Evolutionary conservation across 2,329 filamentous ascomycete genomes (phyloP), one percentile per base, ranked within the genome.

Genomic region (Cryphonectria nitschkei): DNA sequence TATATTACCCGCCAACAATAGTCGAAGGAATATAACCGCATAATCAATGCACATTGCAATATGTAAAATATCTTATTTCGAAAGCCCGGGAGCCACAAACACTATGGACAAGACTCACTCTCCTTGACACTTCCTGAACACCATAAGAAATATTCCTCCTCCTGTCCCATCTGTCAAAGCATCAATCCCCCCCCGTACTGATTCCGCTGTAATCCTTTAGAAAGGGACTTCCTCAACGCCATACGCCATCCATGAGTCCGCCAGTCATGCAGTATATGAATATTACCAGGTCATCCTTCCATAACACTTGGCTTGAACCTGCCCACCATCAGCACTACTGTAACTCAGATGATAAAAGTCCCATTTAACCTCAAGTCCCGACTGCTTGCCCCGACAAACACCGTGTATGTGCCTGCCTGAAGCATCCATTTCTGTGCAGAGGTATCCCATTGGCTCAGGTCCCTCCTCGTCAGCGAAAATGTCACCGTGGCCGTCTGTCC

Each of bases 391-490:
- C 86, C 86, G 3, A 87, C 82, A 69, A 77, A 83, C 5, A 88
- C 70, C 3, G 72, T 74, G 72, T 86, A 87, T 16, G 78, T 76
- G 0, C 85, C 86, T 32, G 76, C 79, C 65, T 80, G 82, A 67
- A 90, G 75, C 61, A 82, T 81, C 90, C 90, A 93, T 75, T 87
- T 86, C 80, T 92, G 89, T 43, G 82, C 83, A 1, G 77, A 80
- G 5, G 86, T 83, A 76, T 92, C 88, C 91, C 90, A 93, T 37
- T 88, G 82, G 78, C 89, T 92, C 65, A 93, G 76, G 75, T 93
- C 90, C 72, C 89, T 85, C 56, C 90, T 83, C 26, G 84, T 91
- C 54, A 93, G 76, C 37, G 81, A 77, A 69, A 92, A 87, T 0
- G 75, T 78, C 0, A 90, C 80, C 0, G 80, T 83, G 22, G 80